These are phyloP conservation scores for Aspergillus terreus DNA, from an alignment of 2,329 filamentous ascomycete genomes.

Conservation along the genomic window DNA sequence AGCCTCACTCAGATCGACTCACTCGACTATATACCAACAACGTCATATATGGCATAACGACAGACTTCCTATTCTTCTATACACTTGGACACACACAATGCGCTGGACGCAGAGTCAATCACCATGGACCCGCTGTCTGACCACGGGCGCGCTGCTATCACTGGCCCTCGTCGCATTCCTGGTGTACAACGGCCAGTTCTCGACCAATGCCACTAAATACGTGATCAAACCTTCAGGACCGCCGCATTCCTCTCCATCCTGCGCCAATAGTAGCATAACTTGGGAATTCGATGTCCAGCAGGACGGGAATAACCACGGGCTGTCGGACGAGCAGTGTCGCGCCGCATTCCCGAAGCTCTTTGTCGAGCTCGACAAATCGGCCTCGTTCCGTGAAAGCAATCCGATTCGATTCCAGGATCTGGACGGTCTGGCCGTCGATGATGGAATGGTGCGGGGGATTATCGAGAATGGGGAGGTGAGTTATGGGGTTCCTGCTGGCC, in stretches of 20 bases:
- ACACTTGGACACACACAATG: conserved; percentile 4
- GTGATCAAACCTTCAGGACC: conserved; percentile 5
- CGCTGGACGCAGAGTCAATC: conserved; percentile 12
- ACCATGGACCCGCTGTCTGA: conserved; percentile 26
- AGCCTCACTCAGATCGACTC: not conserved
- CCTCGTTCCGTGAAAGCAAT: conserved; percentile 15
- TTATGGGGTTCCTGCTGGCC: conserved; percentile 4
- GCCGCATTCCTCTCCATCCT: not conserved
- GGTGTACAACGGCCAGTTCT: conserved; percentile 13
- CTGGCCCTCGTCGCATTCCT: conserved; percentile 27
- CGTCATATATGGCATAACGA: not conserved
- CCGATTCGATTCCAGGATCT: conserved; percentile 33
- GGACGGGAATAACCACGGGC: conserved; percentile 35
- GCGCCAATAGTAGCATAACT: conserved; percentile 3
- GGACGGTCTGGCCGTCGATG: conserved; percentile 27
- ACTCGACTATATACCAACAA: not conserved
- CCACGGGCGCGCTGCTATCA: conserved; percentile 23
- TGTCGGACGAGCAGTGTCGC: conserved; percentile 35
- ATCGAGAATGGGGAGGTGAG: conserved; percentile 35
- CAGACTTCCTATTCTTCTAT: not conserved
- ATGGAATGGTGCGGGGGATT: conserved; percentile 37
- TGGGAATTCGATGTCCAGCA: conserved; percentile 34
- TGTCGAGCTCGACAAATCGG: conserved; percentile 33
- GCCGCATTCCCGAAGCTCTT: conserved; percentile 41
- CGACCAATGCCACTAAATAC: conserved; percentile 18